Evolutionary conservation across 768 basidiomycete genomes (phyloP), one percentile per base, ranked within the genome.

Genomic region (Fomitopsis serialis): DNA sequence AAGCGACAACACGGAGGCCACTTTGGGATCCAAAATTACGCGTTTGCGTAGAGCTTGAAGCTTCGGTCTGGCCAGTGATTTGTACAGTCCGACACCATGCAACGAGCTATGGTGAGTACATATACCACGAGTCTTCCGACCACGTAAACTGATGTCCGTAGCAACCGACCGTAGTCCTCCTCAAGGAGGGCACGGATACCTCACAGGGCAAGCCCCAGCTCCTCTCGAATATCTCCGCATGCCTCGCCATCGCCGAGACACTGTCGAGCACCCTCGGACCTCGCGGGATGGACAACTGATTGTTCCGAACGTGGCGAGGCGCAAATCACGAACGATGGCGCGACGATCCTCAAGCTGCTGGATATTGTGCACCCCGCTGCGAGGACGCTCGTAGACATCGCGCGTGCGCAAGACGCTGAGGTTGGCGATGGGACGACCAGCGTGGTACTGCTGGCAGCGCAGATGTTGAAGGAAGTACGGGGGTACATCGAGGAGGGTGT

Each of bases 241-340:
- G 96, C 75, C 83, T 95, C 53, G 93, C 95, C 17, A 87, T 99
- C 60, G 74, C 95, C 45, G 84, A 92, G 66, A 98, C 92, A 2
- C 81, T 99, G 50, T 79, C 97, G 21, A 93, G 82, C 52, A 98
- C 97, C 29, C 83, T 99, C n/a, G 97, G 97, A 13, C 97, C 97
- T 8, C 78, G 97, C 55, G 97, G 97, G 58, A 98, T 99, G 97
- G 97, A 99, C 71, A 98, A 98, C 77, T 98, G 43, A 97, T 97
- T 60, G 96, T 98, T 2, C 87, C 56, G 87, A 91, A 54, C 83
- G 94, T 53, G 96, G 97, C 47, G 89, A 95, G 56, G 93, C 97
- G 9, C 96, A 97, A 74, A 99, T 99, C 66, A 98, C 97, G 21
- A 99, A 99, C 71, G 97, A 99, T 80, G 97, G 97, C 54, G 97